phyloP scores from a whole-genome alignment of 1,284 basidiomycete species.

The Phenoliferia sp. region DNA sequence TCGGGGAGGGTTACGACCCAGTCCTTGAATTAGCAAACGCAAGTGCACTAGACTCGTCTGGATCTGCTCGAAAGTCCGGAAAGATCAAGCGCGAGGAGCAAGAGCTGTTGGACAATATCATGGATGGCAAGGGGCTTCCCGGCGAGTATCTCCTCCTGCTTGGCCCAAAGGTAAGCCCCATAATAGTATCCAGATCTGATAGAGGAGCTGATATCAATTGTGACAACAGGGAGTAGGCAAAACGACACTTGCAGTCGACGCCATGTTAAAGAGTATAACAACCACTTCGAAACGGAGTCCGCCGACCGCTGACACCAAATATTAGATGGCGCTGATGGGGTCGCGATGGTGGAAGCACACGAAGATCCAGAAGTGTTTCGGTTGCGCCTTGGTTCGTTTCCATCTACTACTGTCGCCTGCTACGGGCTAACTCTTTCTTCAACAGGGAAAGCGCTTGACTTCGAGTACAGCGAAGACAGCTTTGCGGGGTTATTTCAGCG shows the following conservation, averaged over 20 bases:
- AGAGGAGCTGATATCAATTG: background rate
- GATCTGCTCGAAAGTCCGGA: background rate
- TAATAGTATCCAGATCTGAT: background rate
- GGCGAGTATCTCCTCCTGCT: conserved; percentile 34
- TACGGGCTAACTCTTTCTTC: background rate
- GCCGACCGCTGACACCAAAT: background rate
- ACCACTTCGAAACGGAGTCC: too few species aligned
- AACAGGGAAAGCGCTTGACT: conserved; percentile 65
- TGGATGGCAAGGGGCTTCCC: conserved; percentile 31
- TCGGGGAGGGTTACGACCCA: conserved; percentile 35
- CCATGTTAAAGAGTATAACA: conserved; percentile 21
- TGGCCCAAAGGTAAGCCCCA: conserved; percentile 11
- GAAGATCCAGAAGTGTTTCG: conserved; percentile 44
- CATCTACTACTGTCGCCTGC: background rate
- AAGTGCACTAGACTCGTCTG: background rate
- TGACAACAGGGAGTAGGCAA: conserved; percentile 34
- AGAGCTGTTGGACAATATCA: conserved; percentile 32
- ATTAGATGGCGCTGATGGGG: conserved; percentile 32
- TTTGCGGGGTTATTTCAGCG: conserved; percentile 58
- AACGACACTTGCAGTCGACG: conserved; percentile 29
- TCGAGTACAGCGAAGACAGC: conserved; percentile 62
- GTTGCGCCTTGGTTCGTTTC: conserved; percentile 51
- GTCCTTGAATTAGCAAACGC: conserved; percentile 35
- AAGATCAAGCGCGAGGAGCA: conserved; percentile 34
- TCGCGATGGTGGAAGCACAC: conserved; percentile 37